These are phyloP conservation scores for Cyathus striatus DNA, from an alignment of 768 basidiomycete species.

Conservation along the genomic window DNA sequence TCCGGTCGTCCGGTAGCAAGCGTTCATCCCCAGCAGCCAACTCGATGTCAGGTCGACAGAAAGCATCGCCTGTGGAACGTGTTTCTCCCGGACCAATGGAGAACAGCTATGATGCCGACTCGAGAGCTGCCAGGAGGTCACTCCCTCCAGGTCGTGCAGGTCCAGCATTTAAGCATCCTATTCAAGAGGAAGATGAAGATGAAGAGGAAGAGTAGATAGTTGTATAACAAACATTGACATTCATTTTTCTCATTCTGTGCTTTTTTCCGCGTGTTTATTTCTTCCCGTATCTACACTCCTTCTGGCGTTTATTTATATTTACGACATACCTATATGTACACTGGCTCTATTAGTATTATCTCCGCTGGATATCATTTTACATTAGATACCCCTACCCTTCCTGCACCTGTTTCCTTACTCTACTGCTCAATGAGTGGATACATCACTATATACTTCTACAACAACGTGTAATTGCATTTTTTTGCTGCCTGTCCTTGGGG, in stretches of 20 bases:
- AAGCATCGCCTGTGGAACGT: slow-evolving; percentile 55
- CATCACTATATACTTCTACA: no score
- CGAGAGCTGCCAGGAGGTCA: slow-evolving; percentile 58
- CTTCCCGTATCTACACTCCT: background rate
- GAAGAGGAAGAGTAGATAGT: slow-evolving; percentile 60
- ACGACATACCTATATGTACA: background rate
- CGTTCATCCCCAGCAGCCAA: slow-evolving; percentile 9
- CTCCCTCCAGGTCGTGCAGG: slow-evolving; percentile 67
- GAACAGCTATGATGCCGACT: slow-evolving; percentile 40
- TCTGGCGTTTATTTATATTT: background rate
- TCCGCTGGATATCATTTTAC: background rate
- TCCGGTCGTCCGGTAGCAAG: slow-evolving; percentile 29
- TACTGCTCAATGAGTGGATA: no score
- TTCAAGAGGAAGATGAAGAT: slow-evolving; percentile 84
- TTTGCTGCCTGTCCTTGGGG: background rate
- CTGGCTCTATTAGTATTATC: background rate
- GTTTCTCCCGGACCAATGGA: slow-evolving; percentile 58
- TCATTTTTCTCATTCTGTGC: background rate
- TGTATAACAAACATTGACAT: background rate
- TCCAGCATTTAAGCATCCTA: slow-evolving; percentile 63
- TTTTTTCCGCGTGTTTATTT: background rate
- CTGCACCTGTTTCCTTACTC: no score
- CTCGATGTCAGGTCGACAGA: slow-evolving; percentile 27
- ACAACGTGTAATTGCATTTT: no score
- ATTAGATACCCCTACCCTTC: background rate